Evolutionary conservation across 768 basidiomycete species (phyloP), one percentile per base, ranked within the genome.

Genomic region (Lanmaoa rubissima): DNA sequence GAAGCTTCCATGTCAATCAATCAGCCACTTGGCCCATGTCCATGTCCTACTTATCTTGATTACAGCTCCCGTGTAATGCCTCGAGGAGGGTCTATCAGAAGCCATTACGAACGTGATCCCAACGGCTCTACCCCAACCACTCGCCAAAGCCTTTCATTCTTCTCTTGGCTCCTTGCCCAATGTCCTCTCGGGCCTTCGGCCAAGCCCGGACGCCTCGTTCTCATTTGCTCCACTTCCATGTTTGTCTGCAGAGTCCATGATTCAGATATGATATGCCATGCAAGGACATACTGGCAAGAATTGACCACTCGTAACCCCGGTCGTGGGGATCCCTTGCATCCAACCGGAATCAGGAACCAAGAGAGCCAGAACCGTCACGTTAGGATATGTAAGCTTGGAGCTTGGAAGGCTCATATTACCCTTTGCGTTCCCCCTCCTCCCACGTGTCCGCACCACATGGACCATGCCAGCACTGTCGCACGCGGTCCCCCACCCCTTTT

Each of bases 1-100:
- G 32, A 52, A 52, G 46, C 57, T 54, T 59, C 57, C 62, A 49
- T 62, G 57, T 26, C 51, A 46, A 62, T 68, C 57, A 36, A 59
- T 62, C 63, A 55, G 12, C 41, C 38, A 17, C 51, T 55, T 60
- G 55, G 42, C 49, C 53, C 8, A 24, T 24, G 21, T 24, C 21
- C 21, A 24, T 24, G 21, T 26, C 42, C 24, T 16, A 50, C 44
- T 52, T 38, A 51, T 62, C 55, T 48, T 44, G 35, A 36, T 54
- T 35, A 42, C 32, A 57, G 17, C 54, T 39, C 7, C 50, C 54
- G 42, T 38, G 28, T 17, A 43, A 48, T 28, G 38, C 61, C 40
- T 55, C 55, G 58, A 55, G 53, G 53, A 47, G 48, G n/a, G 32
- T 31, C 44, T 55, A 57, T 57, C 50, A 53, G 55, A 63, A 63